Evolutionary conservation across 179 eudicot species (phyloP).

Genomic region (Drosera spatulata): DNA sequence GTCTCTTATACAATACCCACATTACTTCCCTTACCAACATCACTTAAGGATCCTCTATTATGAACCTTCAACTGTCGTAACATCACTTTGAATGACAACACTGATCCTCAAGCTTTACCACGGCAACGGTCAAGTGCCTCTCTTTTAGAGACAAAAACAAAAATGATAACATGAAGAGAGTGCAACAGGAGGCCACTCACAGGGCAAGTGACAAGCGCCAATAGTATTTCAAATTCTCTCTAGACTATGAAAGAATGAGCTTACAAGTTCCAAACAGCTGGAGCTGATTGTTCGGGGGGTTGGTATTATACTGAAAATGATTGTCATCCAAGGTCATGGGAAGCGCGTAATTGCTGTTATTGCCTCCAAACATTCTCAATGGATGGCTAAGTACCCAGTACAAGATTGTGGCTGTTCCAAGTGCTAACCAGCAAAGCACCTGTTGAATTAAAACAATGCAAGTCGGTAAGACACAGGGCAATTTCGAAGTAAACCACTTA

Average conservation of each 20-base stretch:
- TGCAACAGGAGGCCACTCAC: not conserved
- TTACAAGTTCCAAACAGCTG: constrained; percentile 77
- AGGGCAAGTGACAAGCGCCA: not conserved
- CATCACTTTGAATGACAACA: too few relatives aligned
- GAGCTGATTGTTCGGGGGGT: constrained; percentile 54
- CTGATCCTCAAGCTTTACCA: too few relatives aligned
- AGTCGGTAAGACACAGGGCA: not conserved
- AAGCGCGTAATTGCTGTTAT: constrained; percentile 32
- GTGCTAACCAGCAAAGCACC: not conserved
- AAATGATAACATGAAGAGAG: too few relatives aligned
- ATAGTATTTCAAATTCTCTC: not conserved
- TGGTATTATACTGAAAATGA: constrained; percentile 42
- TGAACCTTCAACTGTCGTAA: too few relatives aligned
- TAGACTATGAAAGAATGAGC: constrained; percentile 11
- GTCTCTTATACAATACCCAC: too few relatives aligned
- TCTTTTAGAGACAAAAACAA: too few relatives aligned
- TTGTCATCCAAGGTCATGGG: constrained; percentile 65
- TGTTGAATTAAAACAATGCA: not conserved
- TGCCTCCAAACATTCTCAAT: constrained; percentile 61
- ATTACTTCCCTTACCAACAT: too few relatives aligned
- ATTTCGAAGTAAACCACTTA: too few relatives aligned
- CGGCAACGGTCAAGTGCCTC: too few relatives aligned
- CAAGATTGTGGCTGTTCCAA: not conserved
- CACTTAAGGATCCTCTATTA: too few relatives aligned
- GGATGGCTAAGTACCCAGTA: not conserved